Evolutionary conservation across 163 green algal species (phyloP), one percentile per base, ranked within the genome.

Genomic region (Chloroidium sp.): DNA sequence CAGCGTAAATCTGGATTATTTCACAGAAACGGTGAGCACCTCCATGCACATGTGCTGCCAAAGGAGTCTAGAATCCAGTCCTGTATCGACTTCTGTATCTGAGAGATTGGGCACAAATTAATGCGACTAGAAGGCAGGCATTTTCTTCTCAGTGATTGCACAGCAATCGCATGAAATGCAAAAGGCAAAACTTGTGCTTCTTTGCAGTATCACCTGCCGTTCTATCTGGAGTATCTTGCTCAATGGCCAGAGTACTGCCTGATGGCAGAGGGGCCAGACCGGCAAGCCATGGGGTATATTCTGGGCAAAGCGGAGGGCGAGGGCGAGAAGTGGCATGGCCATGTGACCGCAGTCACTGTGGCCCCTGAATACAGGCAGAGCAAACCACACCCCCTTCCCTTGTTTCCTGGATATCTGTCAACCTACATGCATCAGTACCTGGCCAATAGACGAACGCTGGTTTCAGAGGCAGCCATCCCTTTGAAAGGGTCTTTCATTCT

Each of bases 271-370:
- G 89, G 86, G 0, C 88, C 90, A 2, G 89, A 79, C 57, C 4
- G 68, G 1, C 69, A 86, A n/a, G 79, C 80, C 61, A 94, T 94
- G 89, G 92, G 90, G 1, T 98, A 99, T 85, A 98, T 99, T 61
- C 86, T 99, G 69, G 96, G 97, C 69, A 99, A 99, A 84, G 93
- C 90, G 3, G 96, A 99, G 84, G 96, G 96, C 61, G 61, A 89
- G 62, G 92, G 89, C 1, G 84, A 92, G 62, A 80, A 91, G 61
- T 99, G 95, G 95, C 96, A 99, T 87, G 96, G 96, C 0, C 96
- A 99, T 86, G 97, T 99, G 4, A 99, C 96, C 6, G 96, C 96
- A 2, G 92, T 99, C 1, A 99, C 96, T 3, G 96, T 98, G 14
- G 90, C 89, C 3, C 92, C 94, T 2, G 82, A 92, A 13, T 91